Evolutionary conservation across 2,329 filamentous ascomycete genomes (phyloP), one percentile per base, ranked within the genome.

Genomic region (Clarireedia hainanense): DNA sequence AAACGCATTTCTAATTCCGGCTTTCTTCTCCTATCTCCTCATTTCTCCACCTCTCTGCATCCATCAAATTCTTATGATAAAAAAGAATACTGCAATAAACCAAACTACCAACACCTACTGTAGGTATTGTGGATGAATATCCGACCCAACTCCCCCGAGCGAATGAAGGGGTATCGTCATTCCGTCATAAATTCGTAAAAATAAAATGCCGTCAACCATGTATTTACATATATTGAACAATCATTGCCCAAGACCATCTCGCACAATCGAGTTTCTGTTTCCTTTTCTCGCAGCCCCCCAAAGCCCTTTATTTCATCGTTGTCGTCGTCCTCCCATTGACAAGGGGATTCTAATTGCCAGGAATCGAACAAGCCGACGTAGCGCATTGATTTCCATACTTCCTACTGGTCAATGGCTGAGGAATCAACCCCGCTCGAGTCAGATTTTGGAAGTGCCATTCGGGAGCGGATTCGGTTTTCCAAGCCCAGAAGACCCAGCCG

Each of bases 401-500:
- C 23, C 67, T 56, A 26, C 58, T 62, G 1, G 66, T 72, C 17
- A 75, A 61, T 15, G 67, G 68, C 49, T 70, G 64, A 12, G 72
- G 73, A 55, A 74, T 67, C 34, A 73, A 55, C 3, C 71, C 73
- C 39, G 71, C 70, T 39, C 69, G 56, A 6, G 72, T 68, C 15
- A 73, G 60, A 55, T 73, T 69, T 46, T 68, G 65, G 61, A 75
- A 69, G 14, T 71, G 68, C 74, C 74, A 76, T 39, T 70, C 71
- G 1, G 66, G 66, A 5, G 71, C 70, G 5, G 67, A 71, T 50
- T 73, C 71, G 36, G 71, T 73, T 40, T 70, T 71, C 74, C 74
- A 76, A 9, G 74, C 61, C 76, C 49, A 69, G 60, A 76, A 75
- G 57, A 72, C 70, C 39, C 74, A 74, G 2, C 68, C 66, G 0